Conservation (phyloP, 768 basidiomycete genomes). For the Rhizopogon sp. region DNA sequence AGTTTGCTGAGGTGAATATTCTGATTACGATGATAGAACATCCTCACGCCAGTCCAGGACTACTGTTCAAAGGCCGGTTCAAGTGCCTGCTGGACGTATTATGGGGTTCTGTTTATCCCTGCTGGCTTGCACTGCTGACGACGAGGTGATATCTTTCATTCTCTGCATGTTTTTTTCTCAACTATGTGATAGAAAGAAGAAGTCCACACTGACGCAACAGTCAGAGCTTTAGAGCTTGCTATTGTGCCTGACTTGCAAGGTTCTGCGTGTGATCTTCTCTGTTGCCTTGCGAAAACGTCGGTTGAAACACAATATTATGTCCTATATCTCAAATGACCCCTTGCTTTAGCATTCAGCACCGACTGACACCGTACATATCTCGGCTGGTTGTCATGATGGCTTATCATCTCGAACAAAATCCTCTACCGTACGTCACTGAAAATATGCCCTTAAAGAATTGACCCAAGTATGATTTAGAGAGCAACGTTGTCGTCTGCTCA, state of each 20-base stretch:
- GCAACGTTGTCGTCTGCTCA: constrained; percentile 40
- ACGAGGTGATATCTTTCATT: constrained; percentile 35
- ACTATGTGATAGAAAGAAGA: constrained; percentile 23
- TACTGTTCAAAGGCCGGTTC: constrained; percentile 54
- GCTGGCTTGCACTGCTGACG: constrained; percentile 42
- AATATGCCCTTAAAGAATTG: not conserved
- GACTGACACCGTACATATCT: constrained; percentile 52
- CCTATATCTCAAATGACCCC: not conserved
- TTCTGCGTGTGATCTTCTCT: constrained; percentile 40
- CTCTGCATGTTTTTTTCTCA: constrained; percentile 2
- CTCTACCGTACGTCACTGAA: constrained; percentile 37
- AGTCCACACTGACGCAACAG: constrained; percentile 43
- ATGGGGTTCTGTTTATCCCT: constrained; percentile 49
- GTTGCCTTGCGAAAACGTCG: constrained; percentile 45
- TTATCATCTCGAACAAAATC: constrained; percentile 58
- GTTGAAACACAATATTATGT: not conserved
- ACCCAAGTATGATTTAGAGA: constrained; percentile 19
- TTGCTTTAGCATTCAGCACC: constrained; percentile 41
- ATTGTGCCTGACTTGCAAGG: constrained; percentile 38
- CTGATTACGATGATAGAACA: not conserved
- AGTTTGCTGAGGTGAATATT: constrained; percentile 49
- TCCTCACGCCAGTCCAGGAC: constrained; percentile 33
- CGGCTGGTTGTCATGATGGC: constrained; percentile 48
- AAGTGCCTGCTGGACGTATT: constrained; percentile 63
- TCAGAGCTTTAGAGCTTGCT: constrained; percentile 49